phyloP scores from a whole-genome alignment of 179 eudicot genomes.

The Gypsophila paniculata region DNA sequence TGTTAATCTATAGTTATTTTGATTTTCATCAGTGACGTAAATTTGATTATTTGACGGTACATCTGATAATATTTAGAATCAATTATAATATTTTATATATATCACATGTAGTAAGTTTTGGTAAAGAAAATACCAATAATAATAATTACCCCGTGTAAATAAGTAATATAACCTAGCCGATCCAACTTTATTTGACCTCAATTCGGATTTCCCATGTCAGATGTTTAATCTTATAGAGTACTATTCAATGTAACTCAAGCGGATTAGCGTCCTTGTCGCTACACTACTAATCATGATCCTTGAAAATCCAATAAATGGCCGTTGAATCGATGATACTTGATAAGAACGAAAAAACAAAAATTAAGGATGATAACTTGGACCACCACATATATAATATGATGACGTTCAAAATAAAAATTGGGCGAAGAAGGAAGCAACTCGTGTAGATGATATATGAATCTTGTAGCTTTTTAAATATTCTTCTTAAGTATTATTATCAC shows the following conservation, averaged over 20 bases:
- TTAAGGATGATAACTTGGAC: not conserved
- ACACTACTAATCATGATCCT: not conserved
- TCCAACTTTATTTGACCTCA: too few relatives aligned
- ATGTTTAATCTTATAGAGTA: too few relatives aligned
- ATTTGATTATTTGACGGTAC: too few relatives aligned
- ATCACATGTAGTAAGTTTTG: too few relatives aligned
- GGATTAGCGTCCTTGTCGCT: not conserved
- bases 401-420: conserved; percentile 15
- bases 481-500: conserved; percentile 20
- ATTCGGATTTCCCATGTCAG: too few relatives aligned
- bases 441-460: conserved; percentile 17
- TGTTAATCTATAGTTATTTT: too few relatives aligned
- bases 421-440: conserved; percentile 22
- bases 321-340: not conserved
- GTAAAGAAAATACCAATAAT: too few relatives aligned
- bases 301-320: not conserved
- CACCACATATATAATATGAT: not conserved
- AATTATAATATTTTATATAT: too few relatives aligned
- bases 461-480: conserved; percentile 19
- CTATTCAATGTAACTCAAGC: too few relatives aligned
- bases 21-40: not conserved
- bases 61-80: too few relatives aligned
- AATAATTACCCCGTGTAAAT: too few relatives aligned
- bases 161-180: too few relatives aligned
- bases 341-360: conserved; percentile 12